Percentiles rank a stretch among this genome's conserved stretches.
phyloP scores from a whole-genome alignment of 2,329 filamentous ascomycete species.

The Trichoderma lentiforme region DNA sequence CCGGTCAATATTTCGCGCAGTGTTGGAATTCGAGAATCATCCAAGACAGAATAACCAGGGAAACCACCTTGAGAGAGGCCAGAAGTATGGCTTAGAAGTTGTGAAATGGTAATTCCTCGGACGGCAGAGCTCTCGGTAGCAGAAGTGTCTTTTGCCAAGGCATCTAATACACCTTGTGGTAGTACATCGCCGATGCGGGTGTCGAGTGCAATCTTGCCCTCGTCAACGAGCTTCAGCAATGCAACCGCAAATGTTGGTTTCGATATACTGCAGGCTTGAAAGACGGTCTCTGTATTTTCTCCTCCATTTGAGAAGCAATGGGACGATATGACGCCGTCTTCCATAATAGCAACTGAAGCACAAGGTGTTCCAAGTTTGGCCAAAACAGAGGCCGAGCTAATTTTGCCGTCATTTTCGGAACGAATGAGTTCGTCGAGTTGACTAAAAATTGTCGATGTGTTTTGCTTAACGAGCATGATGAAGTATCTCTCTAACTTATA shows the following conservation, averaged over 20 bases:
- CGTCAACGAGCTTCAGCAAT: slow-evolving; percentile 20
- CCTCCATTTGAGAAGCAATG: slow-evolving; percentile 20
- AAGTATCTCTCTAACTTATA: not conserved
- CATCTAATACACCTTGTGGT: slow-evolving; percentile 2
- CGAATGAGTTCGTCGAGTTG: not conserved
- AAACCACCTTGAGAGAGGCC: slow-evolving; percentile 19
- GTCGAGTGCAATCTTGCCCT: slow-evolving; percentile 17
- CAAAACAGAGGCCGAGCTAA: not conserved
- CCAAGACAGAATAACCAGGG: slow-evolving; percentile 14
- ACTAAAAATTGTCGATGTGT: not conserved
- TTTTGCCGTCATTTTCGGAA: not conserved
- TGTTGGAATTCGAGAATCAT: not conserved
- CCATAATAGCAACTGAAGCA: slow-evolving; percentile 21
- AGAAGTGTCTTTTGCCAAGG: slow-evolving; percentile 11
- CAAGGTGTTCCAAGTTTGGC: slow-evolving; percentile 18
- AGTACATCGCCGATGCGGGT: slow-evolving; percentile 16
- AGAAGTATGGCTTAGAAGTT: slow-evolving; percentile 23
- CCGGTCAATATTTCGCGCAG: slow-evolving; percentile 18
- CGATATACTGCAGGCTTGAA: slow-evolving; percentile 24
- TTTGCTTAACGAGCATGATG: not conserved
- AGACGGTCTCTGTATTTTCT: slow-evolving; percentile 20
- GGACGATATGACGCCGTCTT: slow-evolving; percentile 20
- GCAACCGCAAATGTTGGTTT: slow-evolving; percentile 21
- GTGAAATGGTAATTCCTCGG: slow-evolving; percentile 19
- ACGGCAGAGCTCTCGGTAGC: not conserved